Conservation (phyloP, 345 rosid species). For the Tarenaya hassleriana region DNA sequence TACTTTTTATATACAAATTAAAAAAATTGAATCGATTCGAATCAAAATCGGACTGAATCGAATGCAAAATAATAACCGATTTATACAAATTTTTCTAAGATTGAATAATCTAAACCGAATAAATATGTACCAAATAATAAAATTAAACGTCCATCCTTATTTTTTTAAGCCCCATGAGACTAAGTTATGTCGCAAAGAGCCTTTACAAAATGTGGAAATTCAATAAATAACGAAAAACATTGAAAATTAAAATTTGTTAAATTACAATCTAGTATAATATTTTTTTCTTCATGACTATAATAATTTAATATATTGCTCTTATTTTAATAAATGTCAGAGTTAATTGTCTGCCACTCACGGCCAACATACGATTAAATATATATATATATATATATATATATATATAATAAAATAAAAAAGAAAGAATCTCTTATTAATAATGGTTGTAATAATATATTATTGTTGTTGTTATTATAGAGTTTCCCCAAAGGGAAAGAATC, state of each 20-base stretch:
- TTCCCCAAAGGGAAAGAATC: conserved; percentile 35
- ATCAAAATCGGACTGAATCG: no score
- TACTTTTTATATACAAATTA: no score
- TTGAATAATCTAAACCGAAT: no score
- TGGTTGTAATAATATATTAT: no score
- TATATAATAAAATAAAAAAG: conserved; percentile 23
- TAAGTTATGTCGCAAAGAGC: conserved; percentile 8
- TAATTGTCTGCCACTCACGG: conserved; percentile 36
- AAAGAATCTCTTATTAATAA: conserved; percentile 25
- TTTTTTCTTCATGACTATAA: conserved; percentile 14
- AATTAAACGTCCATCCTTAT: no score
- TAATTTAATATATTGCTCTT: conserved; percentile 15
- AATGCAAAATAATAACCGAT: no score
- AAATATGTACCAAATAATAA: no score
- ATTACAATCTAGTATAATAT: not conserved
- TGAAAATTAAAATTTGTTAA: no score
- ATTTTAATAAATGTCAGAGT: conserved; percentile 28
- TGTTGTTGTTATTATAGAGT: conserved; percentile 22
- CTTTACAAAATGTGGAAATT: conserved; percentile 9
- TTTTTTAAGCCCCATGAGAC: conserved; percentile 14
- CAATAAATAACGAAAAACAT: conserved; percentile 9
- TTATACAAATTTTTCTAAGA: no score
- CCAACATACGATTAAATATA: conserved; percentile 26
- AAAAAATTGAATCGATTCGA: no score
- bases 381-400: conserved; percentile 10